These are phyloP conservation scores for Eucalyptus globulus DNA, from an alignment of 345 rosid genomes.

Conservation along the genomic window DNA sequence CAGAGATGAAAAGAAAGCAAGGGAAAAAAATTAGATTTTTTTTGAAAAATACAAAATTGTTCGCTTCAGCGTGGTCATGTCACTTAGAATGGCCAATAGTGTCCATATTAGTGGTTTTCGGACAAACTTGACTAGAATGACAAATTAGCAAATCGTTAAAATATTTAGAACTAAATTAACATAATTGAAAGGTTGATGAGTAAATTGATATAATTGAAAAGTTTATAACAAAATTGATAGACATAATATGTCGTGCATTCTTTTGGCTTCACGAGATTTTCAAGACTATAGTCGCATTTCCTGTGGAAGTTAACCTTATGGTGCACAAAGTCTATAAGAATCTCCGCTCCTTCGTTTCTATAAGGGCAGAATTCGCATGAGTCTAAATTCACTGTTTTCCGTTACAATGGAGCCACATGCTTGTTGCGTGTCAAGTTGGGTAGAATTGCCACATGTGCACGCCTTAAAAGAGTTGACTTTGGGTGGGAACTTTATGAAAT, in stretches of 20 bases:
- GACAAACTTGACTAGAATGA: too few species aligned
- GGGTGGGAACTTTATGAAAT: neutral
- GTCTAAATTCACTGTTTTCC: neutral
- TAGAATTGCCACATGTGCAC: neutral
- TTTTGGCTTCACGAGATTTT: neutral
- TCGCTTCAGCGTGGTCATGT: too few species aligned
- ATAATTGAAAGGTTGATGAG: too few species aligned
- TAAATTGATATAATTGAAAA: too few species aligned
- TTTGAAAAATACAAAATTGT: too few species aligned
- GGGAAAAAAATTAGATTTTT: too few species aligned
- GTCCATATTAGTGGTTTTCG: too few species aligned
- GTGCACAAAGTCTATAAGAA: neutral
- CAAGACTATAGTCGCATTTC: neutral
- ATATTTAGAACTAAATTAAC: too few species aligned
- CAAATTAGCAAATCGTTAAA: too few species aligned
- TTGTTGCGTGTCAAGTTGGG: neutral
- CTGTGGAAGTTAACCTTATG: neutral
- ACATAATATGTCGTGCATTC: neutral
- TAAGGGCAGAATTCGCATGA: neutral
- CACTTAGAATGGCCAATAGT: too few species aligned
- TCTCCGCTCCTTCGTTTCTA: neutral
- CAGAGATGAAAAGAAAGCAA: too few species aligned
- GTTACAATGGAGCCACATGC: neutral
- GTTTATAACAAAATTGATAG: neutral
- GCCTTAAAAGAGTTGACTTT: neutral